Conservation (phyloP, 257 asterid species). For the Solanum medicagineum region DNA sequence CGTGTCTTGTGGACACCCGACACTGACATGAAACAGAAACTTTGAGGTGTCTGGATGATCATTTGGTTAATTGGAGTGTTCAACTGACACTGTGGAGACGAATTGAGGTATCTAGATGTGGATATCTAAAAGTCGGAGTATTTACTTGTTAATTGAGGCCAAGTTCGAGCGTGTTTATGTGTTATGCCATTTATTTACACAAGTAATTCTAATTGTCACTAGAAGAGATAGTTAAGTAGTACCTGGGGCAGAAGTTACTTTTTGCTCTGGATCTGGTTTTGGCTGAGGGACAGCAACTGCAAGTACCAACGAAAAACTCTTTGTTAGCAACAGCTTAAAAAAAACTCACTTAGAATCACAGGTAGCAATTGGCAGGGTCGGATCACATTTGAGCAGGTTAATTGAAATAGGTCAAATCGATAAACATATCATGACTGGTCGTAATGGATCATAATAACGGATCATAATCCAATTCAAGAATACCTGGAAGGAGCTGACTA, state of each 20-base stretch:
- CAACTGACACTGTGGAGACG: background rate
- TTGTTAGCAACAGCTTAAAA: slow-evolving; percentile 24
- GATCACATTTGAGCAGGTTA: background rate
- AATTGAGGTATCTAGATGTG: background rate
- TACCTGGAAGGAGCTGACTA: slow-evolving; percentile 91
- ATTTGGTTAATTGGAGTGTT: background rate
- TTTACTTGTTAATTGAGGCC: background rate
- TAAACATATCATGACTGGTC: background rate
- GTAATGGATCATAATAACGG: background rate
- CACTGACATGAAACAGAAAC: background rate
- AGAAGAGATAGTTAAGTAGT: background rate
- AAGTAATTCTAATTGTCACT: background rate
- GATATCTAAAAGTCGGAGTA: background rate
- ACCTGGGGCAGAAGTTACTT: slow-evolving; percentile 46
- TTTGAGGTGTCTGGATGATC: background rate
- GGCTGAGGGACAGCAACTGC: background rate
- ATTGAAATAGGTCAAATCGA: background rate
- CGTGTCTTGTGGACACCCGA: background rate
- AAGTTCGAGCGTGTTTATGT: background rate
- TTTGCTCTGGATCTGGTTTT: slow-evolving; percentile 31
- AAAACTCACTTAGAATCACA: background rate
- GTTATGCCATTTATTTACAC: background rate
- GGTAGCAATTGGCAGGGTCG: background rate
- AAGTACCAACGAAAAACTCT: background rate
- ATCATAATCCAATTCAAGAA: background rate